Evolutionary conservation across 306 rosid species (phyloP).

Genomic region (Gastrolobium villosum): DNA sequence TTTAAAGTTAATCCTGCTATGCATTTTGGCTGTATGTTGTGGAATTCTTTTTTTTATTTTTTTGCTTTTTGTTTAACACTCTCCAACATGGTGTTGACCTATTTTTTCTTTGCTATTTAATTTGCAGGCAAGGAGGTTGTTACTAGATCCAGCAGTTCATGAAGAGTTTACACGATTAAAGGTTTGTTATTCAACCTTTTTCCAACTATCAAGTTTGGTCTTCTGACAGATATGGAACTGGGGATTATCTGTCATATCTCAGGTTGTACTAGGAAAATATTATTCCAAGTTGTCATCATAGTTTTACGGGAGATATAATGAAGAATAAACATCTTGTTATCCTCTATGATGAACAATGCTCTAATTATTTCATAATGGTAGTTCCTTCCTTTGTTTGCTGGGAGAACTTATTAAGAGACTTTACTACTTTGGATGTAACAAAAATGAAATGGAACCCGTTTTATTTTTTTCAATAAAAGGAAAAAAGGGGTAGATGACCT

Average conservation of each 20-base stretch:
- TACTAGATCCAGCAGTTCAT: slow-evolving; percentile 94
- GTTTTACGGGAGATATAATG: slow-evolving; percentile 20
- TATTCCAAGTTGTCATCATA: neutral
- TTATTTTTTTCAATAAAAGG: neutral
- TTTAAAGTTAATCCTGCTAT: neutral
- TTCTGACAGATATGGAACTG: neutral
- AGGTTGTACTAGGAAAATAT: slow-evolving; percentile 5
- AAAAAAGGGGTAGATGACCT: neutral
- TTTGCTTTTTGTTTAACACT: neutral
- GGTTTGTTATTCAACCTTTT: slow-evolving; percentile 61
- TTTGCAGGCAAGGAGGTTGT: slow-evolving; percentile 83
- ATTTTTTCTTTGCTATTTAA: slow-evolving; percentile 35
- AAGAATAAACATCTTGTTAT: slow-evolving; percentile 17
- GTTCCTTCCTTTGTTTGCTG: slow-evolving; percentile 28
- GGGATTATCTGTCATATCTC: slow-evolving; percentile 10
- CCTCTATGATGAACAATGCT: neutral
- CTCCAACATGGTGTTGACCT: slow-evolving; percentile 17
- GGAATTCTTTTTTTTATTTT: neutral
- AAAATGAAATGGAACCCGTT: slow-evolving; percentile 20
- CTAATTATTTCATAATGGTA: slow-evolving; percentile 13
- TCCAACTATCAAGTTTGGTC: neutral
- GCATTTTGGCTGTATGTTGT: slow-evolving; percentile 16
- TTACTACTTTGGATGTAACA: slow-evolving; percentile 24
- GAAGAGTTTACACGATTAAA: slow-evolving; percentile 91
- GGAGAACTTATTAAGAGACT: slow-evolving; percentile 19